Evolutionary conservation across 805 yeast species (phyloP).

Genomic region (Candida railenensis): DNA sequence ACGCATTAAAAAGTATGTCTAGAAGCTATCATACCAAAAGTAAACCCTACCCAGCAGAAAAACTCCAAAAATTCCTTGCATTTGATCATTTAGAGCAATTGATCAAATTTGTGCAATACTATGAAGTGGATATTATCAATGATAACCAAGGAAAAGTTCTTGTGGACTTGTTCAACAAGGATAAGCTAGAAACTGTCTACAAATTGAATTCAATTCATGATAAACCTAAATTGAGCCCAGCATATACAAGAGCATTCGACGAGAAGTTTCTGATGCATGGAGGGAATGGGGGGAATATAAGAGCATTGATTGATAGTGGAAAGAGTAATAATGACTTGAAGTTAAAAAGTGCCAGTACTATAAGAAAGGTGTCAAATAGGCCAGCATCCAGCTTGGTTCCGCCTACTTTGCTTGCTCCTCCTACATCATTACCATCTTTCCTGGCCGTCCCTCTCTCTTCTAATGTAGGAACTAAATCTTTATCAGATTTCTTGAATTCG

Average conservation of each 20-base stretch:
- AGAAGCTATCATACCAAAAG: slow-evolving; percentile 68
- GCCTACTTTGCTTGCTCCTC: background rate
- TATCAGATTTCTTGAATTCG: background rate
- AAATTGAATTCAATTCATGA: slow-evolving; percentile 37
- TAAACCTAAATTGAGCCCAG: slow-evolving; percentile 36
- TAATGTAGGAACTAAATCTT: background rate
- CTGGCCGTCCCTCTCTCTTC: background rate
- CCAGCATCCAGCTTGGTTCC: background rate
- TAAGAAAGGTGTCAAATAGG: background rate
- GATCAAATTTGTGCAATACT: slow-evolving; percentile 57
- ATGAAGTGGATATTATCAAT: slow-evolving; percentile 48
- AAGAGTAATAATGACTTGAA: slow-evolving; percentile 26
- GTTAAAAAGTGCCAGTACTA: slow-evolving; percentile 9
- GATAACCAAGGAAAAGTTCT: slow-evolving; percentile 25
- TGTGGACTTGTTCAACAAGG: slow-evolving; percentile 42
- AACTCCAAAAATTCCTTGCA: slow-evolving; percentile 54
- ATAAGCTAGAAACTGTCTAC: slow-evolving; percentile 37
- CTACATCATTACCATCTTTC: background rate
- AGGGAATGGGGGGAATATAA: slow-evolving; percentile 16
- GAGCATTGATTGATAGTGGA: slow-evolving; percentile 35
- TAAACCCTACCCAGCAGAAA: slow-evolving; percentile 55
- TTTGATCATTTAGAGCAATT: slow-evolving; percentile 63
- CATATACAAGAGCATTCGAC: slow-evolving; percentile 33
- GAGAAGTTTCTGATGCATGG: slow-evolving; percentile 13
- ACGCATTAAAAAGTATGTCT: slow-evolving; percentile 67